Percentiles rank a stretch among this genome's conserved stretches.
Conservation (phyloP, 139 green algal genomes). For the Dunaliella sp. region DNA sequence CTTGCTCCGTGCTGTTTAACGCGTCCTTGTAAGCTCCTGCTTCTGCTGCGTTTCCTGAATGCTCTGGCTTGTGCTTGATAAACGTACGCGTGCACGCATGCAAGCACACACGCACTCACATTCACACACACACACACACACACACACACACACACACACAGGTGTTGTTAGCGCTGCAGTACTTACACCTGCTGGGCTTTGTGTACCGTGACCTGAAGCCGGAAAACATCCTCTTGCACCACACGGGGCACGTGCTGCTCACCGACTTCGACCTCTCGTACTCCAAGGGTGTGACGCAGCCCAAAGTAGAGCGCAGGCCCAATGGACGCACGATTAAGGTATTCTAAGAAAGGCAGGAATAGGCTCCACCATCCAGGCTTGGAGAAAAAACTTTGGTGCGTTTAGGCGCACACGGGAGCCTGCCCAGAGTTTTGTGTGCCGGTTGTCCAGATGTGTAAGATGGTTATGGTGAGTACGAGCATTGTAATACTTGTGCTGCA, state of each 20-base stretch:
- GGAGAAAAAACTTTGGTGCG: too few species aligned
- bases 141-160: background rate
- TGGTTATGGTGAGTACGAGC: too few species aligned
- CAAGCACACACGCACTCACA: background rate
- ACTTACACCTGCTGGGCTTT: conserved; percentile 94
- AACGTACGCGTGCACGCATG: background rate
- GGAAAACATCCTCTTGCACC: conserved; percentile 96
- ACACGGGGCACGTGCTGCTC: conserved; percentile 88
- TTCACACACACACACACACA: background rate
- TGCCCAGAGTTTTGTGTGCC: too few species aligned
- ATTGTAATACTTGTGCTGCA: too few species aligned
- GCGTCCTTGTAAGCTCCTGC: too few species aligned
- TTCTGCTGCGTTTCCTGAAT: too few species aligned
- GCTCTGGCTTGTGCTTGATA: too few species aligned
- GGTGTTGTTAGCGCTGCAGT: conserved; percentile 94
- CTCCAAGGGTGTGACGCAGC: conserved; percentile 56
- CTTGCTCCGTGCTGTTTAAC: too few species aligned
- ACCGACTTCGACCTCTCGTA: conserved; percentile 98
- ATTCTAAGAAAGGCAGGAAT: too few species aligned
- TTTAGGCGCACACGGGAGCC: too few species aligned
- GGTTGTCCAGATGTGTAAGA: too few species aligned
- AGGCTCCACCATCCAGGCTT: too few species aligned
- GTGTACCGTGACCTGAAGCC: conserved; percentile 98
- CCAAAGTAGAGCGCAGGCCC: conserved; percentile 33
- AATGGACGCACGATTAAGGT: conserved; percentile 9